Percentiles rank a stretch among this genome's conserved stretches.
phyloP scores from a whole-genome alignment of 2,329 filamentous ascomycete genomes.

The Pezicula neosporulosa region DNA sequence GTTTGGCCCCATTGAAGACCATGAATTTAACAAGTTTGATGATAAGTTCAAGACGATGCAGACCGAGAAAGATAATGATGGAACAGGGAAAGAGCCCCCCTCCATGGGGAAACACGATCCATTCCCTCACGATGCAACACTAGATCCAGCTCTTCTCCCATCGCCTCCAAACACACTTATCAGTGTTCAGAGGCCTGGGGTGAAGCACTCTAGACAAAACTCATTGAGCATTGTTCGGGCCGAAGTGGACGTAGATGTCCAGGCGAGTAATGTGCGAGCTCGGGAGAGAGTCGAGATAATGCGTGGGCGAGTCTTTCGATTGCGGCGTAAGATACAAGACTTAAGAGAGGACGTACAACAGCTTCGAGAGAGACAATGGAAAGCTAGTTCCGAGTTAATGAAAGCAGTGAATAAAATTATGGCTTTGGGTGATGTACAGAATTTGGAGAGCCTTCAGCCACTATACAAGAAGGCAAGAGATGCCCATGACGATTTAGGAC shows the following conservation, averaged over 20 bases:
- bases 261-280: slow-evolving; percentile 11
- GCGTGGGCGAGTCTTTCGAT: slow-evolving; percentile 12
- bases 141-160: too few species aligned
- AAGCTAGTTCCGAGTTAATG: slow-evolving; percentile 1
- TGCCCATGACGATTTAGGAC: slow-evolving; percentile 15
- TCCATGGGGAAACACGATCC: too few species aligned
- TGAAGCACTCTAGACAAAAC: too few species aligned
- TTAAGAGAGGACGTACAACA: slow-evolving; percentile 8
- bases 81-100: too few species aligned
- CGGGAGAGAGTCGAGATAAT: slow-evolving; percentile 16
- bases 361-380: slow-evolving; percentile 8
- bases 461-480: slow-evolving; percentile 13
- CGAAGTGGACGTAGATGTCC: slow-evolving; percentile 6
- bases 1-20: too few species aligned
- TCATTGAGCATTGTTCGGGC: background rate
- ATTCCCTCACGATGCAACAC: too few species aligned
- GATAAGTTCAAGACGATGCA: too few species aligned
- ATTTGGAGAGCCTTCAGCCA: slow-evolving; percentile 5
- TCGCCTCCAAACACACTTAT: too few species aligned
- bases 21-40: too few species aligned
- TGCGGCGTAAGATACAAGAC: slow-evolving; percentile 8
- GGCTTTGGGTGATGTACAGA: slow-evolving; percentile 6
- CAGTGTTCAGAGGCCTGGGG: too few species aligned
- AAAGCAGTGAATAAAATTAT: slow-evolving; percentile 10
- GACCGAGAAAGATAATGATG: too few species aligned